Base-by-base conservation (phyloP, 495 filamentous ascomycete genomes). In the Hyphodiscus hymeniophilus region DNA sequence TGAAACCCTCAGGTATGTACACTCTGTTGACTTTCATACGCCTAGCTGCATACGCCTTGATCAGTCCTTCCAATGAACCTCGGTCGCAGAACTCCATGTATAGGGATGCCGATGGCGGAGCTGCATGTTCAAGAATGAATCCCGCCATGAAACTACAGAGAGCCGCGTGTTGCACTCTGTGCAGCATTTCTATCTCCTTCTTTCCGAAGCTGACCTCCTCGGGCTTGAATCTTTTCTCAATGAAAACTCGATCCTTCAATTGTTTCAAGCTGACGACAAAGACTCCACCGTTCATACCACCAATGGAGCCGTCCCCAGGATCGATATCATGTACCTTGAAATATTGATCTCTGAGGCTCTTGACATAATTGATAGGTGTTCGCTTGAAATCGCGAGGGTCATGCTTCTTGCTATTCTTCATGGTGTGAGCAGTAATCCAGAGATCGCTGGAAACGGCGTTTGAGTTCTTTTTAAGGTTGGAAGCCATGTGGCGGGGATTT, bases 1-100 rank as follows among this genome's bases (percentile, higher is more conserved):
- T 23, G 40, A 66, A 66, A 1, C 15, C 16, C 2, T 54, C 24
- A 7, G 32, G 15, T 13, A 39, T 17, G 23, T 6, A 35, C 13
- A 1, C 15, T 7, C 17, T 40, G 10, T 0, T 33, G 24, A 3
- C 22, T 7, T 28, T 22, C 20, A 1, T n/a, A 7, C 42, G 5
- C 32, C 22, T 30, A 33, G 32, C 17, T 3, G 3, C 6, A 15
- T 40, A 55, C 11, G 31, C 20, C 1, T 26, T 28, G n/a, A 58
- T 52, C 15, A 60, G 7, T 34, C 56, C 42, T 1, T 41, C 23
- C 39, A 60, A 34, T 18, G 51, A 48, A 15, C 59, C 59, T 20
- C 50, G 21, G 28, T 60, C 57, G 46, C 60, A 63, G 26, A 55
- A 58, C 40, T 60, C 60, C 42, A 63, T 51, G 23, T 58, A 60